These are phyloP conservation scores for Cyclotella cryptica DNA, from an alignment of 108 stramenopile genomes.

Conservation along the genomic window DNA sequence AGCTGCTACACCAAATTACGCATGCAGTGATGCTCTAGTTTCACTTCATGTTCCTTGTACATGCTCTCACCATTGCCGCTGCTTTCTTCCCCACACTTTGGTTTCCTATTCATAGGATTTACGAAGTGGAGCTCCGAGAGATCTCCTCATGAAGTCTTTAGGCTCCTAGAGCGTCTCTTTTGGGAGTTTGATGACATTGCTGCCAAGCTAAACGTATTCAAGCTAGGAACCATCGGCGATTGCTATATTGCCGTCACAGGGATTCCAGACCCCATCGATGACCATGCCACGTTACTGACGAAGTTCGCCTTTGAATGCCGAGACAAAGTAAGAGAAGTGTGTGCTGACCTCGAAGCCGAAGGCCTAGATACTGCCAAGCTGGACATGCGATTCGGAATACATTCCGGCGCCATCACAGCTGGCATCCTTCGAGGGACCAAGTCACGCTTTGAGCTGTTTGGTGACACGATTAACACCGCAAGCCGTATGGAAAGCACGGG, in stretches of 20 bases:
- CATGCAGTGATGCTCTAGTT: too few species aligned
- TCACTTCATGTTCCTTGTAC: too few species aligned
- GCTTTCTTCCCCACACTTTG: not conserved
- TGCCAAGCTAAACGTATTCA: slow-evolving; percentile 41
- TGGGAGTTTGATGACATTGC: slow-evolving; percentile 66
- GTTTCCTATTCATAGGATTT: slow-evolving; percentile 44
- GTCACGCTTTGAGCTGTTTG: slow-evolving; percentile 66
- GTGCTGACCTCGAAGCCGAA: slow-evolving; percentile 43
- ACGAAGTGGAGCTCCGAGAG: slow-evolving; percentile 66
- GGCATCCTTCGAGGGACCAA: slow-evolving; percentile 67
- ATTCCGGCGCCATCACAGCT: slow-evolving; percentile 65
- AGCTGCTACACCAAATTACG: too few species aligned
- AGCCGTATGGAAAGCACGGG: slow-evolving; percentile 70
- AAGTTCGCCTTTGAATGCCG: slow-evolving; percentile 52
- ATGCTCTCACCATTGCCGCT: not conserved
- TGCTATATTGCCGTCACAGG: slow-evolving; percentile 72
- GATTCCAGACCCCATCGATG: slow-evolving; percentile 60
- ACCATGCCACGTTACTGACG: slow-evolving; percentile 58
- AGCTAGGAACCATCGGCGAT: slow-evolving; percentile 61
- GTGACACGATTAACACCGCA: slow-evolving; percentile 72
- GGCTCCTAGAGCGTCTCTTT: slow-evolving; percentile 61
- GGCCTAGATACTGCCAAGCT: slow-evolving; percentile 66
- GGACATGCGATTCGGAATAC: slow-evolving; percentile 63
- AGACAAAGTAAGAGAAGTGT: slow-evolving; percentile 52
- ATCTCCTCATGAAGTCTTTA: slow-evolving; percentile 62